phyloP scores from a whole-genome alignment of 768 basidiomycete genomes.

The Tulasnella sp. region DNA sequence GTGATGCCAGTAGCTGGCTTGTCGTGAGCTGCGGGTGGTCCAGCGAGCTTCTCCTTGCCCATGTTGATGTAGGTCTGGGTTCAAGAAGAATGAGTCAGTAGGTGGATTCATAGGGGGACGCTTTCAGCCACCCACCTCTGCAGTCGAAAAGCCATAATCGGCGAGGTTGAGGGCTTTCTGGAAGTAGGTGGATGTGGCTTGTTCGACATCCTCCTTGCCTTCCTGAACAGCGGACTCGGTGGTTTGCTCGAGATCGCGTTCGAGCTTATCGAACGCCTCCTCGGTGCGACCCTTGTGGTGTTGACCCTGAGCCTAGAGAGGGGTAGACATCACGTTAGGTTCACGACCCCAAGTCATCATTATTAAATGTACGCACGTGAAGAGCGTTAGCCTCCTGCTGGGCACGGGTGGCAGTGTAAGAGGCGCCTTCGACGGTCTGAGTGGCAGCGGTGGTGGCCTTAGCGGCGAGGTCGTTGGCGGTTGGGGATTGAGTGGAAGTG shows the following conservation, averaged over 20 bases:
- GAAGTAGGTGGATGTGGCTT: conserved; percentile 37
- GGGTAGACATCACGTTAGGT: background rate
- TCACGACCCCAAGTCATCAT: background rate
- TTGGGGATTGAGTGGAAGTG: background rate
- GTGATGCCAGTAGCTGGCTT: conserved; percentile 20
- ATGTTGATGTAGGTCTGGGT: conserved; percentile 10
- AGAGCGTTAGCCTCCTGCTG: background rate
- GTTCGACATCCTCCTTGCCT: conserved; percentile 41
- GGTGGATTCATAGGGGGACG: background rate
- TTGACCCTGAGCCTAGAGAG: background rate
- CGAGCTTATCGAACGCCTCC: background rate
- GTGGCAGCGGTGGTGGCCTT: background rate
- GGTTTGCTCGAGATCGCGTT: conserved; percentile 19
- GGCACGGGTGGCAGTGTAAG: background rate
- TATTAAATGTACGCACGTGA: background rate
- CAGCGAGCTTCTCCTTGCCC: conserved; percentile 9
- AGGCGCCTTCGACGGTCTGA: background rate
- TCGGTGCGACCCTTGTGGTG: background rate
- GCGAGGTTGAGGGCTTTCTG: conserved; percentile 45
- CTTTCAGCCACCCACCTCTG: conserved; percentile 32
- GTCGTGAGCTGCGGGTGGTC: background rate
- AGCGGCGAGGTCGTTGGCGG: background rate
- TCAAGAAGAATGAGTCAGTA: background rate
- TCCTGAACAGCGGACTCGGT: conserved; percentile 45
- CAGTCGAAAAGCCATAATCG: conserved; percentile 32